Percentiles rank a stretch among this genome's conserved stretches.
Evolutionary conservation across 768 basidiomycete species (phyloP).

Genomic region (Tulasnella sp.): DNA sequence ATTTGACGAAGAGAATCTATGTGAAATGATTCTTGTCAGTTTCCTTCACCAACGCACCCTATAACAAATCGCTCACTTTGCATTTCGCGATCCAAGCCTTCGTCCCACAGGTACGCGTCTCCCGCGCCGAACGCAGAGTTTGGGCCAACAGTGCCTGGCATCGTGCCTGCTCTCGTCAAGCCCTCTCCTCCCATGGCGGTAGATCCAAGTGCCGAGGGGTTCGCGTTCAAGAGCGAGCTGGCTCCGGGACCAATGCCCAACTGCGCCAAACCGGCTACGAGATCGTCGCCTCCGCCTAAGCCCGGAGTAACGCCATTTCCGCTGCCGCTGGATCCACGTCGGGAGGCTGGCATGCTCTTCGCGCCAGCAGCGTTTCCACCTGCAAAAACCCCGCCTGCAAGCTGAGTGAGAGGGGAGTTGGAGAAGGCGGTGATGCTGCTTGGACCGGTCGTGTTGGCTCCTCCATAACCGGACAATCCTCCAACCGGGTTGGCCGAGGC

Average conservation of each 20-base stretch:
- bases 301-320: conserved; percentile 58
- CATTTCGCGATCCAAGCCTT: conserved; percentile 87
- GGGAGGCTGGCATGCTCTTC: conserved; percentile 90
- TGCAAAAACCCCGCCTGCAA: neutral
- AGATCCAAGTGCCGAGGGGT: neutral
- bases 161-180: conserved; percentile 3
- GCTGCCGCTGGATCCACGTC: conserved; percentile 82
- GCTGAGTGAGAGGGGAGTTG: conserved; percentile 16
- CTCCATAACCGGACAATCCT: neutral
- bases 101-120: conserved; percentile 2
- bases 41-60: neutral
- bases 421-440: neutral
- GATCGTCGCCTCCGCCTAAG: neutral
- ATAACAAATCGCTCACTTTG: conserved; percentile 58
- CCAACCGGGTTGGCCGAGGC: neutral
- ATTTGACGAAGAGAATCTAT: conserved; percentile 31
- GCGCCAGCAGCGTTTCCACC: conserved; percentile 48
- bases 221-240: neutral
- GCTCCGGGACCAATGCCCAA: conserved; percentile 1
- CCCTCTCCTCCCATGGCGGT: neutral
- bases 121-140: neutral
- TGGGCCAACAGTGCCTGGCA: neutral
- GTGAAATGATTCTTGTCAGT: no score
- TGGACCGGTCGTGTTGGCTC: neutral
- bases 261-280: conserved; percentile 14